Evolutionary conservation across 1,284 basidiomycete species (phyloP).

Genomic region (Schizophyllum commune): DNA sequence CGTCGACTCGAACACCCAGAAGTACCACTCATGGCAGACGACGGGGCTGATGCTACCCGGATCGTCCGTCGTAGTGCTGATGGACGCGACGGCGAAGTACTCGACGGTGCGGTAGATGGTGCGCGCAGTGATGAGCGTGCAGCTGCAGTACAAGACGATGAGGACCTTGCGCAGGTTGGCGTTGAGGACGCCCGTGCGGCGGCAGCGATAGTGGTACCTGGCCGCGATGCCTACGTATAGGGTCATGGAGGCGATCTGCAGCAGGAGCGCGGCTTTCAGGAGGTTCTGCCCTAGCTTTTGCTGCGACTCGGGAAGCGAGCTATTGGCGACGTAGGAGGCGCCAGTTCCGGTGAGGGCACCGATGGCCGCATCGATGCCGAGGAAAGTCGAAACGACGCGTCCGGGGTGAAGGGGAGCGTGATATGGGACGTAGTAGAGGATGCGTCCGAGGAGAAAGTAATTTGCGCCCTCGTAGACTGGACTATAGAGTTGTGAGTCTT

Average conservation of each 20-base stretch:
- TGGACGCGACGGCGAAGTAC: slow-evolving; percentile 2
- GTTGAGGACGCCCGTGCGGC: not conserved
- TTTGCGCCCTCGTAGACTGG: slow-evolving; percentile 5
- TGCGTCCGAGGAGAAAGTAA: slow-evolving; percentile 3
- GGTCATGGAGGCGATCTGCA: slow-evolving; percentile 2
- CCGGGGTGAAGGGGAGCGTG: slow-evolving; percentile 2
- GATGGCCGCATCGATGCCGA: slow-evolving; percentile 1
- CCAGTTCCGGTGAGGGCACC: slow-evolving; percentile 3
- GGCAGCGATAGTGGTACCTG: not conserved
- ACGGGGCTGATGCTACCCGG: slow-evolving; percentile 1
- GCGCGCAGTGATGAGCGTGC: slow-evolving; percentile 2
- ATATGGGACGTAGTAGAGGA: slow-evolving; percentile 5
- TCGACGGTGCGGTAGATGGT: slow-evolving; percentile 6
- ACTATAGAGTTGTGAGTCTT: not conserved
- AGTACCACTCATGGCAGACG: slow-evolving; percentile 2
- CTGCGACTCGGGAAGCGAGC: not conserved
- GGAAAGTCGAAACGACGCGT: slow-evolving; percentile 2
- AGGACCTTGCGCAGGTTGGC: not conserved
- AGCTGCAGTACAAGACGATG: slow-evolving; percentile 1
- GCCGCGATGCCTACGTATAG: slow-evolving; percentile 1
- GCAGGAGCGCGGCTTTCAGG: slow-evolving; percentile 1
- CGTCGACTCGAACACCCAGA: slow-evolving; percentile 5
- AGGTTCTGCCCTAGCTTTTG: not conserved
- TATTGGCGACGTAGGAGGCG: slow-evolving; percentile 1
- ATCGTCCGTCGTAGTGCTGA: not conserved